These are phyloP conservation scores for Whalleya microplaca DNA, from an alignment of 2,329 filamentous ascomycete genomes.

Conservation along the genomic window DNA sequence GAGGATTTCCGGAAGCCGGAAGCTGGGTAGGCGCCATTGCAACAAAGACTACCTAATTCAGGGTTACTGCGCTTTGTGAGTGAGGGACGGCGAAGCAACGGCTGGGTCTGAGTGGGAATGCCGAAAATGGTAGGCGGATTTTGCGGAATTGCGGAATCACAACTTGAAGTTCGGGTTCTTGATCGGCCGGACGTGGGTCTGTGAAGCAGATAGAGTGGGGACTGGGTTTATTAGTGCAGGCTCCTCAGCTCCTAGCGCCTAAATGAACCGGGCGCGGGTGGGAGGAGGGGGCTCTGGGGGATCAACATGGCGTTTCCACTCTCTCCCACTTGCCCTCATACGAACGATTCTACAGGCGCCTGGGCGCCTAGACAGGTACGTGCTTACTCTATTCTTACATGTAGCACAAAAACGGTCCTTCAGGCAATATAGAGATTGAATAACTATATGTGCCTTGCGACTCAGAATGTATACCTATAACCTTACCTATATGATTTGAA, in stretches of 20 bases:
- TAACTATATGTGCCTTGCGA: too few species aligned
- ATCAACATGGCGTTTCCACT: neutral
- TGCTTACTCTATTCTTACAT: too few species aligned
- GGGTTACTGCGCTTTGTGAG: constrained; percentile 1
- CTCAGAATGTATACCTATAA: too few species aligned
- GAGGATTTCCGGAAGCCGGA: constrained; percentile 47
- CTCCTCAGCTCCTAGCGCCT: neutral
- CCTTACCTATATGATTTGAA: too few species aligned
- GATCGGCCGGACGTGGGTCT: neutral
- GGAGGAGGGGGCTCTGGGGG: neutral
- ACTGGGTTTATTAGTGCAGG: neutral
- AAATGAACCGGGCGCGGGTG: neutral
- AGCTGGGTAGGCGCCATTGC: constrained; percentile 43
- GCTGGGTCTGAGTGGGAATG: neutral
- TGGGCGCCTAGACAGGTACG: too few species aligned
- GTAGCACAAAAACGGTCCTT: too few species aligned
- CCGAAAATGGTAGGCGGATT: neutral
- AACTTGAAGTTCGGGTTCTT: neutral
- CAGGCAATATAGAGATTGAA: too few species aligned
- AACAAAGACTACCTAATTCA: constrained; percentile 3
- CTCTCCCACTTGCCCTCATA: neutral
- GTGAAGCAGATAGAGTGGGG: neutral
- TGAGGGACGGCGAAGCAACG: too few species aligned
- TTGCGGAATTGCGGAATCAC: neutral
- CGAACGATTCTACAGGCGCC: neutral